Base-by-base conservation (phyloP, 202 grass and related monocot species). In the Zoysia matrella region DNA sequence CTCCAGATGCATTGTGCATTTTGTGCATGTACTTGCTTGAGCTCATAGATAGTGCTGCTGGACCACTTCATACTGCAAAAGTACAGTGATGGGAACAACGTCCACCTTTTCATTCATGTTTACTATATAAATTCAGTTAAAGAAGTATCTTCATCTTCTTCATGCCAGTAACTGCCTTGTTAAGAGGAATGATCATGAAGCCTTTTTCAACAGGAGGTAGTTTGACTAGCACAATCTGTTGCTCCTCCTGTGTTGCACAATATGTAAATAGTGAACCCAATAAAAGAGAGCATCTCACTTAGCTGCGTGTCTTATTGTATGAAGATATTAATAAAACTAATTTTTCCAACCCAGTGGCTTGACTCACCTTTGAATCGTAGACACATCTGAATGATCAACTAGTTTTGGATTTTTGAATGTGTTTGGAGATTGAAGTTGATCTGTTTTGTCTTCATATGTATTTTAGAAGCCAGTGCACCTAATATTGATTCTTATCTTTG, bases 61-160 rank as follows among this genome's bases (percentile, higher is more conserved):
- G 47, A 58, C 67, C 36, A 55, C 30, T 60, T 45, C 53, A 52
- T 60, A 60, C 57, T 60, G 68, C 30, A 83, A 15, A 51, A 16
- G 2, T 50, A 52, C 8, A 69, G 13, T 61, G 64, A 60, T 39
- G 45, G 4, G 49, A 83, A 30, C 47, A 58, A 22, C 22, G 30
- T 36, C 30, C 30, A 36, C 30, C 30, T 36, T 36, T 36, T 36
- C 30, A 36, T 36, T 36, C 30, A 36, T 36, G 30, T 36, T 36
- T 36, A 36, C 30, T 36, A 36, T 36, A 36, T 36, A 36, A 36
- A 36, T 22, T 36, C 53, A 52, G 1, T 42, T 60, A 4, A 30
- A 79, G 53, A 41, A 13, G 22, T 7, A 45, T 73, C 3, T 76
- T 52, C 4, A 9, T 49, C 67, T 7, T 79, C 30, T 36, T 36